A percentile compares a stretch with the other conserved stretches of the same genome.
Conservation (phyloP, 2,329 filamentous ascomycete species). For the Monilinia polystroma region DNA sequence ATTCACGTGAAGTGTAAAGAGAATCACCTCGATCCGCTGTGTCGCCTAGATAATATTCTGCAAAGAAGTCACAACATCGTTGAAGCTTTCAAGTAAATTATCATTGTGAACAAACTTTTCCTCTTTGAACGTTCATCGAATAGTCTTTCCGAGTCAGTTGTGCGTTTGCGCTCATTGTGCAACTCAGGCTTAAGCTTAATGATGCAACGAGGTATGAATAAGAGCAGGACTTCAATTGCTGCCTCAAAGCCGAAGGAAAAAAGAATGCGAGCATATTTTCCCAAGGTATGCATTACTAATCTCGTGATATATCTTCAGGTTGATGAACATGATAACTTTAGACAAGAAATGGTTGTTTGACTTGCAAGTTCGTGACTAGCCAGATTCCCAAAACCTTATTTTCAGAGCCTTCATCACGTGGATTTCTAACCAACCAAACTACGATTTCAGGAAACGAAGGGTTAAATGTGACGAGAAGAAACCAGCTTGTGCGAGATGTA, state of each 20-base stretch:
- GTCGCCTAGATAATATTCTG: too few relatives aligned
- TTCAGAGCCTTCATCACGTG: neutral
- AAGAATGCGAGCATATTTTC: neutral
- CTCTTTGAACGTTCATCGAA: neutral
- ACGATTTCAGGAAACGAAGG: neutral
- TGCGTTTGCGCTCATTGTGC: neutral
- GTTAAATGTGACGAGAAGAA: conserved; percentile 8
- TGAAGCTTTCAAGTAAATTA: neutral
- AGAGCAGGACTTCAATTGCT: neutral
- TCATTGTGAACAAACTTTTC: neutral
- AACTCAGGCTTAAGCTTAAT: neutral
- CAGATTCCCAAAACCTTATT: neutral
- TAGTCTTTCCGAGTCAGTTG: neutral
- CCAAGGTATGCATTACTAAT: neutral
- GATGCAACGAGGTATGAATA: neutral
- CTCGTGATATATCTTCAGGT: neutral
- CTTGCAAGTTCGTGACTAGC: conserved; percentile 10
- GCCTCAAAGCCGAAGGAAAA: neutral
- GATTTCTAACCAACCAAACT: neutral
- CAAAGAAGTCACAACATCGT: neutral
- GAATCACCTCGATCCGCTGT: neutral
- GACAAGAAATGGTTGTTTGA: conserved; percentile 5
- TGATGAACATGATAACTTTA: neutral
- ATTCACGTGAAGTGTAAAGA: neutral
- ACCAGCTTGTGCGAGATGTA: neutral